A percentile compares a stretch with the other conserved stretches of the same genome.
Conservation (phyloP, 768 basidiomycete genomes). For the Tubosaeta sp. region DNA sequence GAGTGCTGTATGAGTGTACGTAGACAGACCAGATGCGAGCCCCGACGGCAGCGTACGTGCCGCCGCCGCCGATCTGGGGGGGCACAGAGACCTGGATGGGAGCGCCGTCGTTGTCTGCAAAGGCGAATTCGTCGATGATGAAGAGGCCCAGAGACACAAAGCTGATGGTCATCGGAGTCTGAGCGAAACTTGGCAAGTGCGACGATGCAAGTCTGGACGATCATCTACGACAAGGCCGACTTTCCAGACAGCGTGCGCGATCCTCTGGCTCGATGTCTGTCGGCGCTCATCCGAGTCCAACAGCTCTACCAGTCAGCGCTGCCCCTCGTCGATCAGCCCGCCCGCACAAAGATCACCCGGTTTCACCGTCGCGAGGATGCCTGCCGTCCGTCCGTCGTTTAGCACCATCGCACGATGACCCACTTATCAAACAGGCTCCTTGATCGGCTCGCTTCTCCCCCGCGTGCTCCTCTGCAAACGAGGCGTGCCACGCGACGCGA, state of each 20-base stretch:
- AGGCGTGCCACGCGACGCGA: constrained; percentile 43
- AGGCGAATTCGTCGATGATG: constrained; percentile 81
- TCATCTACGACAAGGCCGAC: constrained; percentile 33
- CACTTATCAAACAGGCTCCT: constrained; percentile 48
- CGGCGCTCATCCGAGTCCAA: not conserved
- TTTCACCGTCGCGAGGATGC: constrained; percentile 74
- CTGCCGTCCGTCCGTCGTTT: constrained; percentile 45
- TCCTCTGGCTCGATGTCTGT: not conserved
- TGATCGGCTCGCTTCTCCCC: constrained; percentile 73
- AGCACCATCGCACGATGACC: not conserved
- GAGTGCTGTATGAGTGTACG: not conserved
- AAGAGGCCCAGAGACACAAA: constrained; percentile 85
- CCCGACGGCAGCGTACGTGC: constrained; percentile 77
- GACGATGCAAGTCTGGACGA: constrained; percentile 42
- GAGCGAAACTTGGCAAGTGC: constrained; percentile 12
- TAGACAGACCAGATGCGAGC: constrained; percentile 68
- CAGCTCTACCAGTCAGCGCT: constrained; percentile 66
- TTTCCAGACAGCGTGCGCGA: constrained; percentile 36
- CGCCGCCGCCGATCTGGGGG: constrained; percentile 80
- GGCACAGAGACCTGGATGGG: not conserved
- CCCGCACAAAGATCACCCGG: constrained; percentile 52
- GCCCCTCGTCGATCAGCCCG: constrained; percentile 51
- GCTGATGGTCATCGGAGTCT: constrained; percentile 23
- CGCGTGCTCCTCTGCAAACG: constrained; percentile 57
- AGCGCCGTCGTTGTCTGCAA: constrained; percentile 40